These are phyloP conservation scores for Linaria vulgaris DNA, from an alignment of 257 asterid genomes.

Conservation along the genomic window DNA sequence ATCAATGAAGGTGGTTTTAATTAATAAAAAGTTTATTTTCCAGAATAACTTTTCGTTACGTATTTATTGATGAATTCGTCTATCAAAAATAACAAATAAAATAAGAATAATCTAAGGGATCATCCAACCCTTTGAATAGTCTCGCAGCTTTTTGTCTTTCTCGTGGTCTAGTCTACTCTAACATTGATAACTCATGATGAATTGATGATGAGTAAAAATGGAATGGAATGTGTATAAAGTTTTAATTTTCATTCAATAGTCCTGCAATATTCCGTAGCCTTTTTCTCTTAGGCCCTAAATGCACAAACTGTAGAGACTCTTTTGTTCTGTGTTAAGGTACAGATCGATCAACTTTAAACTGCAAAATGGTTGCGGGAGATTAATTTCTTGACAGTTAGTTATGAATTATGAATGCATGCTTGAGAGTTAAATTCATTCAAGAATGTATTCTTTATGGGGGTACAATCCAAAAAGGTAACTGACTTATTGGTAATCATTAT, in stretches of 20 bases:
- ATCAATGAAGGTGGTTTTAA: too few species aligned
- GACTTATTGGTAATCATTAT: background rate
- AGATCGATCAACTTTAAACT: slow-evolving; percentile 9
- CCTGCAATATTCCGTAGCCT: slow-evolving; percentile 18
- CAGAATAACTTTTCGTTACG: background rate
- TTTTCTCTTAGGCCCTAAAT: slow-evolving; percentile 18
- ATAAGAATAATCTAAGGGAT: too few species aligned
- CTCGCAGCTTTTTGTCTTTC: slow-evolving; percentile 3
- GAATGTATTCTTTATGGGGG: background rate
- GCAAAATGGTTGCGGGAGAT: background rate
- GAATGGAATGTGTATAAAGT: background rate
- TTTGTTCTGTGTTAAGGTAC: background rate
- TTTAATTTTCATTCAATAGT: background rate
- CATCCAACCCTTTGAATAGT: background rate
- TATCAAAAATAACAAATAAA: background rate
- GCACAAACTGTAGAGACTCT: background rate
- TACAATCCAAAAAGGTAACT: too few species aligned
- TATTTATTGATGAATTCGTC: background rate
- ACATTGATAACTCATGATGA: slow-evolving; percentile 15
- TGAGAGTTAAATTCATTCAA: background rate
- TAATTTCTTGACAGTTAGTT: slow-evolving; percentile 13
- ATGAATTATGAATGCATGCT: too few species aligned
- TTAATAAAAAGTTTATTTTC: background rate
- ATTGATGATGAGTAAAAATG: background rate
- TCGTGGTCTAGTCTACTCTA: background rate